A percentile compares a stretch with the other conserved stretches of the same genome.
Conservation (phyloP, 257 asterid genomes). For the Fraxinus pennsylvanica region DNA sequence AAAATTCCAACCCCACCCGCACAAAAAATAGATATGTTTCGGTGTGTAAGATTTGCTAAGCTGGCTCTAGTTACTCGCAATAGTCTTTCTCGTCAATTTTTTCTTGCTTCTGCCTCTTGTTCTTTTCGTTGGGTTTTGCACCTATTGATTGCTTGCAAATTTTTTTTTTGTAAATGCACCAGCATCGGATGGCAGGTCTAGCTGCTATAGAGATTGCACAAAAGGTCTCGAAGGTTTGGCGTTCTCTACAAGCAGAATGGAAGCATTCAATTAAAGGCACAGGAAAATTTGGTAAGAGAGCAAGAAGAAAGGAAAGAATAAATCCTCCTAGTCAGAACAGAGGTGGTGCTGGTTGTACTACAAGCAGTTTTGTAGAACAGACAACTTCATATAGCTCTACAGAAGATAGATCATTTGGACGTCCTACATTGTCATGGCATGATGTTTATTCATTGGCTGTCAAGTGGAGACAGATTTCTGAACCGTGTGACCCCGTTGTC, state of each 20-base stretch:
- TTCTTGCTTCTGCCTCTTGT: slow-evolving; percentile 1
- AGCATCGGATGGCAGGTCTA: slow-evolving; percentile 99
- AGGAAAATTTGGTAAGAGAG: slow-evolving; percentile 67
- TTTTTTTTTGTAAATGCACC: slow-evolving; percentile 36
- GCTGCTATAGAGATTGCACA: slow-evolving; percentile 98
- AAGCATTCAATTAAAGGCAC: slow-evolving; percentile 73
- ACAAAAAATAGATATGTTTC: not conserved
- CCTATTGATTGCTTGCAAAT: slow-evolving; percentile 28
- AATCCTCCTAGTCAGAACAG: slow-evolving; percentile 77
- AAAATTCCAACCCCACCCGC: not conserved
- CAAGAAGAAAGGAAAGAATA: slow-evolving; percentile 68
- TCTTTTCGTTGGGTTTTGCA: slow-evolving; percentile 13
- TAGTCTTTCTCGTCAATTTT: slow-evolving; percentile 12
- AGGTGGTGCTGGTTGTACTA: slow-evolving; percentile 99
- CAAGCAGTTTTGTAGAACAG: slow-evolving; percentile 72
- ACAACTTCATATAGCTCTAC: slow-evolving; percentile 44
- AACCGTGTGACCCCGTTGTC: slow-evolving; percentile 94
- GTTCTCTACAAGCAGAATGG: slow-evolving; percentile 82
- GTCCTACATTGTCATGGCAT: slow-evolving; percentile 81
- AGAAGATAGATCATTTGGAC: slow-evolving; percentile 73
- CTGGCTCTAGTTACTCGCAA: not conserved
- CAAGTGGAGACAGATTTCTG: slow-evolving; percentile 99
- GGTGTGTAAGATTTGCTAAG: not conserved
- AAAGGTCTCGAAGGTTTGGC: slow-evolving; percentile 90
- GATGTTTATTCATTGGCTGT: slow-evolving; percentile 80